Conservation (phyloP, 495 filamentous ascomycete species). For the Chaetomidium leptoderma region DNA sequence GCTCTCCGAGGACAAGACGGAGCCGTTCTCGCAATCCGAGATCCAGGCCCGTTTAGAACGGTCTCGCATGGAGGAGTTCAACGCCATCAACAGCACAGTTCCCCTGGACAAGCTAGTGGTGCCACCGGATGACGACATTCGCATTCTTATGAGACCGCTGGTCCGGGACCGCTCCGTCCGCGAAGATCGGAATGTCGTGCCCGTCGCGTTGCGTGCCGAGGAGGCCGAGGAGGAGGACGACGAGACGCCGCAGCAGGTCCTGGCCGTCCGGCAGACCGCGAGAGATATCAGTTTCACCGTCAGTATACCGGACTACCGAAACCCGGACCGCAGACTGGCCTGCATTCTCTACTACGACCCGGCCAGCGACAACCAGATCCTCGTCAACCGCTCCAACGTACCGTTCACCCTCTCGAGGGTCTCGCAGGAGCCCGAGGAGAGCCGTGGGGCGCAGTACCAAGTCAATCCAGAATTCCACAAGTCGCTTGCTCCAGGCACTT, state of each 20-base stretch:
- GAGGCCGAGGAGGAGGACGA: conserved; percentile 38
- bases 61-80: conserved; percentile 33
- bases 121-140: conserved; percentile 41
- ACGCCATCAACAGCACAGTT: conserved; percentile 31
- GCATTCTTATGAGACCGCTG: conserved; percentile 46
- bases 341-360: conserved; percentile 50
- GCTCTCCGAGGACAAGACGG: conserved; percentile 47
- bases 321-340: conserved; percentile 34
- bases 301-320: conserved; percentile 39
- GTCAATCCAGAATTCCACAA: conserved; percentile 41
- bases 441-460: conserved; percentile 33
- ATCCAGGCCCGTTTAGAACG: conserved; percentile 33
- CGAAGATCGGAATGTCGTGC: conserved; percentile 43
- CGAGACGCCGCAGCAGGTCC: conserved; percentile 43
- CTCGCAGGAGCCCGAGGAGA: conserved; percentile 29
- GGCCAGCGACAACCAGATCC: conserved; percentile 46
- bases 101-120: conserved; percentile 44
- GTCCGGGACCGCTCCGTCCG: conserved; percentile 45
- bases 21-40: conserved; percentile 48
- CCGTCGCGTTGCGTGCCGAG: conserved; percentile 44
- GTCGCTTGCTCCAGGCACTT: conserved; percentile 43
- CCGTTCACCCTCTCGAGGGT: conserved; percentile 41
- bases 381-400: conserved; percentile 44
- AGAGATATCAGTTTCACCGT: conserved; percentile 49
- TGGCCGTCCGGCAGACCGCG: conserved; percentile 48